Conservation (phyloP, 2,329 filamentous ascomycete species). For the Tolypocladium amazonense region DNA sequence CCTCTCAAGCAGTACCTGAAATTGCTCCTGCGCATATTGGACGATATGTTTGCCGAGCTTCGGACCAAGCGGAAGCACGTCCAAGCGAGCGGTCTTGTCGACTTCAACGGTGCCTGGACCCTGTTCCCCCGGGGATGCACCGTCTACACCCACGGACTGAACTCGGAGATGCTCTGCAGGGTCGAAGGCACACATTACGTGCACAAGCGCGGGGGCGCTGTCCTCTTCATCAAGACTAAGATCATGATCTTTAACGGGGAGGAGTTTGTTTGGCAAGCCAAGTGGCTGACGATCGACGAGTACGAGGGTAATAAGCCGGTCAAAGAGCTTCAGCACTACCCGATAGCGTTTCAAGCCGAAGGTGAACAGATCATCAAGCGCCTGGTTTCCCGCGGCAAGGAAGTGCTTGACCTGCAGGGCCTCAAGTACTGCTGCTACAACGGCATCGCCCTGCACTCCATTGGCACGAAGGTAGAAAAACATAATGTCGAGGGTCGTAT, state of each 20-base stretch:
- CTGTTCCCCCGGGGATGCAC: slow-evolving; percentile 28
- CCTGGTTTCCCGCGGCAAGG: slow-evolving; percentile 23
- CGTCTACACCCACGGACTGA: slow-evolving; percentile 26
- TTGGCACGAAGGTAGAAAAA: slow-evolving; percentile 9
- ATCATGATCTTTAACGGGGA: slow-evolving; percentile 28
- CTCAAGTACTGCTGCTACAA: slow-evolving; percentile 29
- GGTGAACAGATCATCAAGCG: slow-evolving; percentile 16
- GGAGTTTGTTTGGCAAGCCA: slow-evolving; percentile 28
- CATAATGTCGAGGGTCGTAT: slow-evolving; percentile 30
- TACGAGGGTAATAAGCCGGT: slow-evolving; percentile 31
- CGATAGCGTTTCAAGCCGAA: slow-evolving; percentile 21
- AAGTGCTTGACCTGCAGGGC: slow-evolving; percentile 29
- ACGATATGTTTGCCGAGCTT: slow-evolving; percentile 31
- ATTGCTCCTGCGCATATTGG: slow-evolving; percentile 28
- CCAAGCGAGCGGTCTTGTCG: slow-evolving; percentile 24
- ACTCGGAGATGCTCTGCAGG: slow-evolving; percentile 30
- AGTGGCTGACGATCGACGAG: slow-evolving; percentile 15
- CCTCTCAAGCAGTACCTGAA: slow-evolving; percentile 25
- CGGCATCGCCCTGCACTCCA: slow-evolving; percentile 24
- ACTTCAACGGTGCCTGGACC: slow-evolving; percentile 32
- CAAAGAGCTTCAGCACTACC: slow-evolving; percentile 26
- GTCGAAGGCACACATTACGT: slow-evolving; percentile 23
- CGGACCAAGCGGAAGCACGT: slow-evolving; percentile 24
- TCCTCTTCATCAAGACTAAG: slow-evolving; percentile 19
- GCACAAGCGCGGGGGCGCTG: neutral